phyloP scores from a whole-genome alignment of 352 stramenopile species.

The Globisporangium paddicum region DNA sequence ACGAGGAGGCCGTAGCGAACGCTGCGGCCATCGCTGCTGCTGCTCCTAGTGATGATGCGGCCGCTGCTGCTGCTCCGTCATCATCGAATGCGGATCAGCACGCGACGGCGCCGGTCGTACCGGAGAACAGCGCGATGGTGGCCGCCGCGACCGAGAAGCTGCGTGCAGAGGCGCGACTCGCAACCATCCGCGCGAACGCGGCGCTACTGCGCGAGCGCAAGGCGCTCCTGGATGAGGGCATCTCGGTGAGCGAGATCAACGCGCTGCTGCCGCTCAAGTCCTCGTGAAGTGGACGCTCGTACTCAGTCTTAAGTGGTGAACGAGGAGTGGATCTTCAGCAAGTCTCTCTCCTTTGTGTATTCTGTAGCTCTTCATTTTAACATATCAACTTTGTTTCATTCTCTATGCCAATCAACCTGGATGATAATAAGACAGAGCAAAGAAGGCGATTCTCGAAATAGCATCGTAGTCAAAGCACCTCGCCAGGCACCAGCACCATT shows the following conservation, averaged over 20 bases:
- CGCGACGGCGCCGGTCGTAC: not conserved
- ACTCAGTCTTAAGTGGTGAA: not conserved
- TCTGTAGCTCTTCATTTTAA: not conserved
- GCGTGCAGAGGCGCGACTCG: conserved; percentile 11
- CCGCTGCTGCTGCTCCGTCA: not conserved
- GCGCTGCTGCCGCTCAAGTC: conserved; percentile 12
- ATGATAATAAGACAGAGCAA: too few species aligned
- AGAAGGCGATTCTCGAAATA: not conserved
- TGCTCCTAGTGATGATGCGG: not conserved
- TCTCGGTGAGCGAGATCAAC: conserved; percentile 14
- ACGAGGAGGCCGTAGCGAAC: conserved; percentile 4
- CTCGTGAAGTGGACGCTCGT: not conserved
- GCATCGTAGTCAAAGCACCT: not conserved
- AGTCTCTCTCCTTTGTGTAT: not conserved
- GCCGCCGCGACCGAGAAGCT: conserved; percentile 13
- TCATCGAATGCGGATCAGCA: not conserved
- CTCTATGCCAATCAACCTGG: too few species aligned
- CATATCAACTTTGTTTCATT: not conserved
- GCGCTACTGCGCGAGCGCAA: conserved; percentile 16
- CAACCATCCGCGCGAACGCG: conserved; percentile 16
- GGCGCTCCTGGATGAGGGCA: conserved; percentile 15
- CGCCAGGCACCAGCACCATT: not conserved
- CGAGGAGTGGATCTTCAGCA: not conserved
- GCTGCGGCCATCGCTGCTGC: not conserved
- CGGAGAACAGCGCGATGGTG: conserved; percentile 14